phyloP scores from a whole-genome alignment of 2,329 filamentous ascomycete species.

The Cyanodermella asteris region DNA sequence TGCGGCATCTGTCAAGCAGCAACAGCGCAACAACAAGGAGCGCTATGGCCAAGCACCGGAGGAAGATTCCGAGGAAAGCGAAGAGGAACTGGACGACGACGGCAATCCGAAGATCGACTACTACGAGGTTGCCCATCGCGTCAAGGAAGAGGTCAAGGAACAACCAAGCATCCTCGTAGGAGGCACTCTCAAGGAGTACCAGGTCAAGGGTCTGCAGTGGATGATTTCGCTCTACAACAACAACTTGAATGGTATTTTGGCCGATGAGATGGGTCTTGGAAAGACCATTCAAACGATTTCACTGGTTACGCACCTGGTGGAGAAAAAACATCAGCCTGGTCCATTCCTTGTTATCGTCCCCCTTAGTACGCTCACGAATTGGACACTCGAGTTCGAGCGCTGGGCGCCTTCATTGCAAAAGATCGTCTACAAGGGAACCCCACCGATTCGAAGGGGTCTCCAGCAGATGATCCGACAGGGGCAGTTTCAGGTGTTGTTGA shows the following conservation, averaged over 20 bases:
- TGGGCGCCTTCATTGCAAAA: constrained; percentile 77
- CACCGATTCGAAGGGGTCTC: constrained; percentile 65
- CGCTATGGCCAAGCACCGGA: constrained; percentile 48
- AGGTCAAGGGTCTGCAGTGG: constrained; percentile 96
- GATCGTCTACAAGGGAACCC: constrained; percentile 93
- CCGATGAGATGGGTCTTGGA: constrained; percentile 98
- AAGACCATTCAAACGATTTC: constrained; percentile 99
- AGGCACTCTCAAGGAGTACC: constrained; percentile 88
- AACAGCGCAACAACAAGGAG: constrained; percentile 66
- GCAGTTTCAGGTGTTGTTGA: constrained; percentile 86
- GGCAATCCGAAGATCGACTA: constrained; percentile 76
- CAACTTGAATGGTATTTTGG: constrained; percentile 94
- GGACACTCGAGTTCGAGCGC: constrained; percentile 97
- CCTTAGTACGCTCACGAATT: constrained; percentile 90
- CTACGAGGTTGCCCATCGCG: constrained; percentile 89
- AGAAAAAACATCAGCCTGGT: constrained; percentile 76
- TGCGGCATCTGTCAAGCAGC: constrained; percentile 78
- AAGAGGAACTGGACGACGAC: constrained; percentile 40
- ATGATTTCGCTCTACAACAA: constrained; percentile 99
- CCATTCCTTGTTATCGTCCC: constrained; percentile 95
- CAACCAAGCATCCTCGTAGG: constrained; percentile 79
- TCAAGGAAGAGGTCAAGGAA: constrained; percentile 72
- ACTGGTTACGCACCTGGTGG: constrained; percentile 89
- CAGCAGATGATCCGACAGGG: constrained; percentile 88
- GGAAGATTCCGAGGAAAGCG: constrained; percentile 33